Base-by-base conservation (phyloP, 768 basidiomycete species). In the Clitopilus hobsonii region DNA sequence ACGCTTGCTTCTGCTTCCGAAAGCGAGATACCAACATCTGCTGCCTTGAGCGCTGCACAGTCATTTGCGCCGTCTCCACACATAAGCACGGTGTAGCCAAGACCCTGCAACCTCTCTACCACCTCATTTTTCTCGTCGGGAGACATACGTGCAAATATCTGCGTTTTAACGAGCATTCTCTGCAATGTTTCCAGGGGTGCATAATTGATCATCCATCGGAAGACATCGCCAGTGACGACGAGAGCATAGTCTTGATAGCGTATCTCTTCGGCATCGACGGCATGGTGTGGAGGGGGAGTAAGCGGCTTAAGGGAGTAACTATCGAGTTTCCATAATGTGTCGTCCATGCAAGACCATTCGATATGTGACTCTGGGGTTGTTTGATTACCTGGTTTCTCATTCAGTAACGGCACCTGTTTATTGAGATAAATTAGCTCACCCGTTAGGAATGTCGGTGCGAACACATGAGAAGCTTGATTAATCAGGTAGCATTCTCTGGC, bases 21-120 rank as follows among this genome's bases (percentile, higher is more conserved):
- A 11, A 99, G 71, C 2, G 94, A 97, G 48, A 99, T 83, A 0
- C 97, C 97, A 36, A 99, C 96, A 65, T 99, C 97, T 5, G 97
- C 97, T 3, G 97, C 96, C 71, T 98, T 99, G 61, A 99, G 79
- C 8, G 97, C 97, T 23, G 96, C 94, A 65, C 97, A 98, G 66
- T 99, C 97, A 65, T 99, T 99, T 1, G 97, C 97, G 38, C 97
- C 97, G 65, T 99, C 97, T 28, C 97, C 97, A 62, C 97, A 98
- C 88, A 98, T 98, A 8, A 96, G 80, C 13, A 98, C 97, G 0
- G 90, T 96, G 67, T 98, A 99, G 8, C 96, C 97, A 22, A 99
- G 80, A 1, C 81, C 77, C 63, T 98, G 97, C 10, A 99, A 76
- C 1, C 96, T 83, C 69, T 98, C 96, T 16, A 99, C 92, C 16